Evolutionary conservation across 495 filamentous ascomycete genomes (phyloP).

Genomic region (Entonaema liquescens): DNA sequence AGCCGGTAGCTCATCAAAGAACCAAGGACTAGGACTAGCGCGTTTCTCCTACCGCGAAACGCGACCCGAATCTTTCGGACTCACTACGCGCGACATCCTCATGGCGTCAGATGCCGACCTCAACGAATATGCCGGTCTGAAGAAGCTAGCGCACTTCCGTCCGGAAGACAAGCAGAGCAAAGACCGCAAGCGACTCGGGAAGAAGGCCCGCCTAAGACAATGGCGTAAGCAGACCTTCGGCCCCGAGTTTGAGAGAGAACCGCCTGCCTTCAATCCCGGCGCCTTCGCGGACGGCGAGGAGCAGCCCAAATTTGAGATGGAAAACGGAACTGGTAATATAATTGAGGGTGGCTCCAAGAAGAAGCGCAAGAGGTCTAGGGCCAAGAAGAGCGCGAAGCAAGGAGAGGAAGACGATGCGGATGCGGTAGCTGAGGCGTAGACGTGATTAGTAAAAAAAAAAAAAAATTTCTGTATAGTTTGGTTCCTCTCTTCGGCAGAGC

Average conservation of each 20-base stretch:
- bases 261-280: constrained; percentile 59
- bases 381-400: constrained; percentile 45
- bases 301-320: constrained; percentile 5
- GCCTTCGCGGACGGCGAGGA: constrained; percentile 32
- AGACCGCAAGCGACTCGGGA: constrained; percentile 86
- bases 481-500: constrained; percentile 28
- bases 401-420: constrained; percentile 37
- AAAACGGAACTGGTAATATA: constrained; percentile 38
- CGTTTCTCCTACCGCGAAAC: constrained; percentile 93
- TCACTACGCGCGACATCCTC: constrained; percentile 89
- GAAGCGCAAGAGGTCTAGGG: constrained; percentile 57
- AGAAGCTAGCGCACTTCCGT: constrained; percentile 91
- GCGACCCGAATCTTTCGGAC: constrained; percentile 85
- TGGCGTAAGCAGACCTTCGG: constrained; percentile 96
- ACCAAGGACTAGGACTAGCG: constrained; percentile 16
- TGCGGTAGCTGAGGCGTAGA: constrained; percentile 21
- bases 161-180: constrained; percentile 86
- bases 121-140: constrained; percentile 90
- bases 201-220: constrained; percentile 87
- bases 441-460: background rate
- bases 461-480: background rate
- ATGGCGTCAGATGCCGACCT: constrained; percentile 87
- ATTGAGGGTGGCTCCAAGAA: constrained; percentile 50
- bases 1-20: constrained; percentile 46
- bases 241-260: constrained; percentile 59